Conservation (phyloP, 2,329 filamentous ascomycete genomes). For the Karstenula rhodostoma region DNA sequence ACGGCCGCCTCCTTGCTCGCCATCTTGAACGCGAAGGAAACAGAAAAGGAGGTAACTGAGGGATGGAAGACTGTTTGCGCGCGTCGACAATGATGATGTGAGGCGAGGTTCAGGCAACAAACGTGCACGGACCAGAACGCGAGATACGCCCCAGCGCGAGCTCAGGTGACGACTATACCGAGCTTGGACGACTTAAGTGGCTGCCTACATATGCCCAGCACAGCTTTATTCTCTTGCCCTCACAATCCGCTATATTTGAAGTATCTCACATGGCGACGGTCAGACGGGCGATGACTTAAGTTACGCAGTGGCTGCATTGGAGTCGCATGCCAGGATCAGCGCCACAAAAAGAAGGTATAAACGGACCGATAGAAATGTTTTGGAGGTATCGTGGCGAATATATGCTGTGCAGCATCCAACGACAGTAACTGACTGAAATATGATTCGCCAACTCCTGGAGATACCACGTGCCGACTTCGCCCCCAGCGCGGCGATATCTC, state of each 20-base stretch:
- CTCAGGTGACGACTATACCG: slow-evolving; percentile 25
- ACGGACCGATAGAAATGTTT: too few species aligned
- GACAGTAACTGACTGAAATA: too few species aligned
- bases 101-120: slow-evolving; percentile 38
- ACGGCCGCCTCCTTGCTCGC: slow-evolving; percentile 91
- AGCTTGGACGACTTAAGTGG: not conserved
- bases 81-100: slow-evolving; percentile 12
- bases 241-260: too few species aligned
- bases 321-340: too few species aligned
- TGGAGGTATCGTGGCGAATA: too few species aligned
- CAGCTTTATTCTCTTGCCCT: too few species aligned
- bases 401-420: too few species aligned
- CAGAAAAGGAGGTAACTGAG: slow-evolving; percentile 7
- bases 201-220: not conserved
- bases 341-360: too few species aligned
- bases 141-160: slow-evolving; percentile 23
- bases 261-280: not conserved
- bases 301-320: too few species aligned
- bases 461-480: not conserved
- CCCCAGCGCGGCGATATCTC: not conserved
- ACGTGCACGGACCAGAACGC: slow-evolving; percentile 29
- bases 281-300: too few species aligned
- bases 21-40: slow-evolving; percentile 62
- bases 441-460: too few species aligned
- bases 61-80: slow-evolving; percentile 12